Evolutionary conservation across 176 grass and related monocot species (phyloP), one percentile per base, ranked within the genome.

Genomic region (Triticum monococcum): DNA sequence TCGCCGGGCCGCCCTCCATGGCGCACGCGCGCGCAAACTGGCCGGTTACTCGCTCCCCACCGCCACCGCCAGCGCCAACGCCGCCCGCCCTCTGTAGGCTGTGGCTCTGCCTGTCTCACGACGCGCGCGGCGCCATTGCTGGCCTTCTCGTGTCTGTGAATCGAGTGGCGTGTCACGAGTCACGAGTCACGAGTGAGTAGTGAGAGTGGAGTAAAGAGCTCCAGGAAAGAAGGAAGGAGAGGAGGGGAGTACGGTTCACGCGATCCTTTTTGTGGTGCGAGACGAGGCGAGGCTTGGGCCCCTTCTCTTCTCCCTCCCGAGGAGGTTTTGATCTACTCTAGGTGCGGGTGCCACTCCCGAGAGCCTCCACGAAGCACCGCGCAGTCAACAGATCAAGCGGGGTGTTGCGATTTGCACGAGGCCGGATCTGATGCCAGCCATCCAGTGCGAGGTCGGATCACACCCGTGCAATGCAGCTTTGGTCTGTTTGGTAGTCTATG

Each of bases 1-100:
- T 69, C 84, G 78, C 57, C 46, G 87, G 89, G 8, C 89, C 81
- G 26, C 78, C 57, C 18, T 23, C 38, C 84, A 90, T 71, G 63
- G 38, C 84, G 20, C 31, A 31, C 31, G 37, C 68, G 24, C 50
- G 50, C 16, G 50, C 50, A 54, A 16, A 54, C 50, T 54, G 16
- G 0, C 5, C 16, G 16, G 50, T 54, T 7, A 18, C 2, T 7
- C 50, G 16, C 50, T 18, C 50, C 50, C 16, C 50, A 0, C 50
- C 50, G 50, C 48, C 5, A 17, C 5, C 48, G 16, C 48, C 5
- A 17, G 5, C 48, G 14, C 50, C 50, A 54, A 54, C 50, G 0
- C 50, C 16, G 16, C 5, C 50, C 48, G 5, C 14, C 48, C 14
- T 4, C 13, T 6, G 48, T 17, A 52, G 48, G 48, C 14, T 18